Evolutionary conservation across 2,329 filamentous ascomycete species (phyloP), one percentile per base, ranked within the genome.

Genomic region (Macroventuria anomochaeta): DNA sequence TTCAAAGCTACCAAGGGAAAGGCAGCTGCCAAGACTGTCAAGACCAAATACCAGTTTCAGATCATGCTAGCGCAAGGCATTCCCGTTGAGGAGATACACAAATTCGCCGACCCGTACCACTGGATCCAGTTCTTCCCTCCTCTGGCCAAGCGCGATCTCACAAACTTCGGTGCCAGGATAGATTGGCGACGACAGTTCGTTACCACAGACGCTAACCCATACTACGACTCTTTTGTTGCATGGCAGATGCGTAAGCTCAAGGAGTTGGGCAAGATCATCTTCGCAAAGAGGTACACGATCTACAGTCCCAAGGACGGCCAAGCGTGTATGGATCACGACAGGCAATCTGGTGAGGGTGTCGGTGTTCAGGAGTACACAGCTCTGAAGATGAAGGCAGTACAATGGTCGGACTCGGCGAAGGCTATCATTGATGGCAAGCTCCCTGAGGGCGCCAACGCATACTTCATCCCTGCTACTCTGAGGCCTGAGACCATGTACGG

Each of bases 401-500:
- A 96, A 71, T 99, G 93, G 93, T 85, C 92, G 1, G 85, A 89
- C 25, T 83, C 87, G 59, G 89, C 91, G 20, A 85, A 86, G 60
- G 84, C 88, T 62, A 79, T 85, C 46, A 77, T 97, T 53, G 83
- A 88, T 72, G 88, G 85, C 61, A 95, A 93, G 79, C 79, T 97
- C 3, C 90, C 93, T 5, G 83, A 87, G 29, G 86, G 84, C 60
- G 88, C 90, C 38, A 89, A 89, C 57, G 88, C 97, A 51, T 97
- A 88, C 79, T 89, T 97, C 68, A 86, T 97, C 11, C 90, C 95
- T 11, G 95, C 95, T 13, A 97, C 95, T 49, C 83, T 99, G 21
- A 85, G 95, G 58, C 91, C 95, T 2, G 95, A 99, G 81, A 99
- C 95, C 29, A 97, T 99, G 93, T 99, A 97, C 73, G 96, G 96